Evolutionary conservation across 1,284 basidiomycete species (phyloP).

Genomic region (Apiotrichum mycotoxinovorans): DNA sequence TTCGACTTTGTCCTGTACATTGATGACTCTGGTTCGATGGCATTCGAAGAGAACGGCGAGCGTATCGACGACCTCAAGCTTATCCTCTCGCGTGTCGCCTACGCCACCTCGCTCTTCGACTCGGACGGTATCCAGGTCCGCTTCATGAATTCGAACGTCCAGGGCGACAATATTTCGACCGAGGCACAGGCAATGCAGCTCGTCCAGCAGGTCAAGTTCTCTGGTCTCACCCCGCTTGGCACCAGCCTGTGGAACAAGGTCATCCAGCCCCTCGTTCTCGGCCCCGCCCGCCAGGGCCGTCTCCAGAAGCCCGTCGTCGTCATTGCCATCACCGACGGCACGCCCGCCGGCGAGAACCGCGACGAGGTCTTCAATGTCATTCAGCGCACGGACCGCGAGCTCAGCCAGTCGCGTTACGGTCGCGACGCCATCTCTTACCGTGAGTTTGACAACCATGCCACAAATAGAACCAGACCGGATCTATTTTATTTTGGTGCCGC

Average conservation of each 20-base stretch:
- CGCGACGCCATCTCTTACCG: constrained; percentile 52
- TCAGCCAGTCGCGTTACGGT: constrained; percentile 48
- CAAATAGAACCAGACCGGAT: no score
- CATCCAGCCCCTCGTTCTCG: constrained; percentile 51
- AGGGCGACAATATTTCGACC: constrained; percentile 51
- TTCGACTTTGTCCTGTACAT: constrained; percentile 49
- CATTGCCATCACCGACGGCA: constrained; percentile 51
- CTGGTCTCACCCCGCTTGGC: constrained; percentile 51
- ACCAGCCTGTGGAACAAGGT: constrained; percentile 51
- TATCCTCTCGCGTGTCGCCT: constrained; percentile 50
- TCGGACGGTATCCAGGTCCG: constrained; percentile 52
- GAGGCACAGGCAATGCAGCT: constrained; percentile 49
- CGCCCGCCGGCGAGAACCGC: constrained; percentile 49
- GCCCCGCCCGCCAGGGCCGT: constrained; percentile 43
- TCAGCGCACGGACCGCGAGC: constrained; percentile 41
- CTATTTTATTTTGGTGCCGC: no score
- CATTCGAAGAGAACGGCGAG: constrained; percentile 49
- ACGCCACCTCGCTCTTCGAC: constrained; percentile 52
- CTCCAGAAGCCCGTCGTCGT: constrained; percentile 53
- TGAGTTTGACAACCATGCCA: constrained; percentile 17
- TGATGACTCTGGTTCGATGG: constrained; percentile 52
- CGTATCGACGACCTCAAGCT: constrained; percentile 52
- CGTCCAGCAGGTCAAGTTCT: constrained; percentile 51
- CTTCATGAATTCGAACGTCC: constrained; percentile 52
- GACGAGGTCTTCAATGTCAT: constrained; percentile 50